phyloP scores from a whole-genome alignment of 495 filamentous ascomycete genomes.

The Ramalina peruviana region DNA sequence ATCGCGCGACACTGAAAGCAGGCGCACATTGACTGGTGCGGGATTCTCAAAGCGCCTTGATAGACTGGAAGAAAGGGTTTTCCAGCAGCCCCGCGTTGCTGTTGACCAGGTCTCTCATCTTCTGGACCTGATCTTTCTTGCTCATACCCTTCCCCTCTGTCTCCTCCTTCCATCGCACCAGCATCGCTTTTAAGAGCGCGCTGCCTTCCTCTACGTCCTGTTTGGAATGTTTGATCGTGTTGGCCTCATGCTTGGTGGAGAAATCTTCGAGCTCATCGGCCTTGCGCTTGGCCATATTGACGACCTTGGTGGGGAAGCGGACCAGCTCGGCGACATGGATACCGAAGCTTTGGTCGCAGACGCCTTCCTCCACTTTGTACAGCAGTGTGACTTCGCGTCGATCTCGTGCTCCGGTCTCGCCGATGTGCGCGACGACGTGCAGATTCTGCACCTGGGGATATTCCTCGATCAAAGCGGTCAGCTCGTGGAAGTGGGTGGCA shows the following conservation, averaged over 20 bases:
- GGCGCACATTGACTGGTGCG: too few species aligned
- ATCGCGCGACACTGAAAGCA: too few species aligned
- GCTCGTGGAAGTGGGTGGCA: constrained; percentile 96
- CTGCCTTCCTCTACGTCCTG: constrained; percentile 89
- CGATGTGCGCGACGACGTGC: constrained; percentile 92
- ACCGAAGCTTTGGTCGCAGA: constrained; percentile 94
- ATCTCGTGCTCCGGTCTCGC: constrained; percentile 32
- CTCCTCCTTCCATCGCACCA: constrained; percentile 78
- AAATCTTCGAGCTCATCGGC: constrained; percentile 98
- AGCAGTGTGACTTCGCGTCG: constrained; percentile 85
- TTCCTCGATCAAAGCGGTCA: constrained; percentile 76
- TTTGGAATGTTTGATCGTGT: constrained; percentile 48
- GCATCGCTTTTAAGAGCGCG: constrained; percentile 66
- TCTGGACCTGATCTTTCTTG: constrained; percentile 61
- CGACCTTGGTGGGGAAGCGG: constrained; percentile 92
- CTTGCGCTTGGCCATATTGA: constrained; percentile 96
- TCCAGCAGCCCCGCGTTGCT: constrained; percentile 54
- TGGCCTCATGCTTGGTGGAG: constrained; percentile 47
- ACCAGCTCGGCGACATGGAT: constrained; percentile 98
- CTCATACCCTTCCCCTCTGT: constrained; percentile 52
- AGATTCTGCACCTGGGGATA: constrained; percentile 82
- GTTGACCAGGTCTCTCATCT: constrained; percentile 66
- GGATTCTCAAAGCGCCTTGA: constrained; percentile 54
- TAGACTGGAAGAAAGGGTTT: constrained; percentile 83
- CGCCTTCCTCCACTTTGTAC: constrained; percentile 88